Base-by-base conservation (phyloP, 139 green algal genomes). In the Chlamydomonas applanata region DNA sequence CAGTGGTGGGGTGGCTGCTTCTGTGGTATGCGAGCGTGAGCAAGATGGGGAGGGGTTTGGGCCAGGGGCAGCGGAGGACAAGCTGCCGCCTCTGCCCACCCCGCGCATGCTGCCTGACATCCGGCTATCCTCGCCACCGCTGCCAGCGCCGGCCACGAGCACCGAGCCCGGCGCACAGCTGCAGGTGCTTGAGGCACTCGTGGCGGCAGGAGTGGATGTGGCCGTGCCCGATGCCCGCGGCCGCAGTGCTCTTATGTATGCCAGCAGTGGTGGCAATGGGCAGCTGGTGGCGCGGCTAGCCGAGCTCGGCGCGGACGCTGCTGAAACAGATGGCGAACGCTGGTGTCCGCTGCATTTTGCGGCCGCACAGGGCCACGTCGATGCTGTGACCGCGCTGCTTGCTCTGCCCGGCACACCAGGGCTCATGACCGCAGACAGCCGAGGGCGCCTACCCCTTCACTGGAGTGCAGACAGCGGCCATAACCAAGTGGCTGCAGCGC, bases 291-390 rank as follows among this genome's bases (percentile, higher is more conserved):
- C 33, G 62, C 33, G 62, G 34, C 32, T 69, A 33, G 40, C 40
- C 7, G 40, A 49, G 11, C 40, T 49, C 7, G 40, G 40, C 40
- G 40, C 40, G 40, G 40, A 49, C 40, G 40, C 40, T 7, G 40
- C 40, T 7, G 40, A 7, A 19, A 19, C 59, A 29, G 72, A 78
- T 32, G 53, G 20, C 9, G 20, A 19, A 25, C 46, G 60, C 62
- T 63, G 72, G 30, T 66, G 33, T 16, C 62, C 72, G 11, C 72
- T 78, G 45, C 72, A 78, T 25, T 78, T 62, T 62, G 72, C 72
- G 11, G 72, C 72, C 25, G 72, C 68, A 29, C 40, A 30, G 1
- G 72, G 72, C 33, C 13, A 49, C 4, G 44, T 24, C 24, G 62
- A 46, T 44, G 57, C 40, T 34, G 72, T 72, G 30, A 45, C 46